Base-by-base conservation (phyloP, 345 rosid species). In the Brassica carinata region DNA sequence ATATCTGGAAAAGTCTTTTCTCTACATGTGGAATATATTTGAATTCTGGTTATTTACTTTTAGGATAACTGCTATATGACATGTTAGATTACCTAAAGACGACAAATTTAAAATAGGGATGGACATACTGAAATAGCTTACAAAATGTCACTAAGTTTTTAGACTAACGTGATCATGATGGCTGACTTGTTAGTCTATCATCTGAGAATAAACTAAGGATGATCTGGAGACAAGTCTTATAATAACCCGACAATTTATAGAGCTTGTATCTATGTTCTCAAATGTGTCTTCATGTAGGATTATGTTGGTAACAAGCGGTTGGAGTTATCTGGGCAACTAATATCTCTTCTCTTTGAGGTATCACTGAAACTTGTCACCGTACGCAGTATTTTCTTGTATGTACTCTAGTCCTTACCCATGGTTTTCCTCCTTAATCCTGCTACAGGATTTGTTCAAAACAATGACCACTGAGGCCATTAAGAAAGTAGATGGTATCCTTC, bases 291-390 rank as follows among this genome's bases (percentile, higher is more conserved):
- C 64, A 76, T 79, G 51, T 81, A 95, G 99, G 98, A 95, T 86
- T 95, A 95, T 77, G 98, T 93, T 76, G 99, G 99, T 58, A 95
- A 95, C 87, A 95, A 95, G 86, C 85, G 99, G 40, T 80, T 95
- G 85, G 99, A 93, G 87, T 78, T 95, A 76, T 95, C 96, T 33
- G 99, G 99, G 77, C 99, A 93, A 67, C 77, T 95, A 73, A 89
- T 95, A 36, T 93, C 98, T 81, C 86, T 95, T 77, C 94, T 93
- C 58, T 95, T 95, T 85, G 99, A 95, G 98, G 99, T 95, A 8
- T 57, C 51, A 67, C 65, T 74, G 31, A 33, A 78, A 57, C 76
- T 73, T 63, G 59, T 80, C 4, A 34, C 61, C 53, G 23, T 8
- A 55, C 57, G 14, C 57, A 73, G 65, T 67, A 59, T 80, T 69